These are phyloP conservation scores for Juncus inflexus DNA, from an alignment of 176 grass and related monocot genomes.

Conservation along the genomic window DNA sequence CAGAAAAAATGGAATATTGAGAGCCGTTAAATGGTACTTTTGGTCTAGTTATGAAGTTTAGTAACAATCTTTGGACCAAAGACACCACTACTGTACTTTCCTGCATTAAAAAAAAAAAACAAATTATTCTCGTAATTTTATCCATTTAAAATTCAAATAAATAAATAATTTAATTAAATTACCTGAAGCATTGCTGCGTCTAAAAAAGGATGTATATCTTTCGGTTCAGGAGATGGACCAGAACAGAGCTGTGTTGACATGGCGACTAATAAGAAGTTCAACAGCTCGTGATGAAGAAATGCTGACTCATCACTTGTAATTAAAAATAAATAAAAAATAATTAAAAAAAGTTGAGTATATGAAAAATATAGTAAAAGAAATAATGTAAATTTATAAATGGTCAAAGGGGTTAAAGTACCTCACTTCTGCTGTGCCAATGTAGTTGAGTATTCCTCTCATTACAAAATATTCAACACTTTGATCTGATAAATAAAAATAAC, in stretches of 20 bases:
- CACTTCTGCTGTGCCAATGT: constrained; percentile 76
- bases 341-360: background rate
- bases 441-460: constrained; percentile 69
- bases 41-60: constrained; percentile 79
- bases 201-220: constrained; percentile 94
- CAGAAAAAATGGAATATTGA: constrained; percentile 54
- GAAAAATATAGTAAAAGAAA: background rate
- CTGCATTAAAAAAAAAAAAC: constrained; percentile 41
- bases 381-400: constrained; percentile 9
- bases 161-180: background rate
- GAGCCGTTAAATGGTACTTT: constrained; percentile 55
- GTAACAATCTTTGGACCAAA: constrained; percentile 61
- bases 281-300: constrained; percentile 88
- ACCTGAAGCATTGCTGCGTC: constrained; percentile 96
- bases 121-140: constrained; percentile 14
- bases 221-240: constrained; percentile 87
- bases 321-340: constrained; percentile 14
- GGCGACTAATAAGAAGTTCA: constrained; percentile 93
- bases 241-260: constrained; percentile 98
- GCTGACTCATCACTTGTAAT: constrained; percentile 68
- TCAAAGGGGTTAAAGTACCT: constrained; percentile 51
- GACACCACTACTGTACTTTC: constrained; percentile 57
- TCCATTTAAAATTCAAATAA: no score
- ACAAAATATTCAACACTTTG: constrained; percentile 70
- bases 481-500: constrained; percentile 35